Base-by-base conservation (phyloP, 2,329 filamentous ascomycete species). In the Arthrobotrys iridis region DNA sequence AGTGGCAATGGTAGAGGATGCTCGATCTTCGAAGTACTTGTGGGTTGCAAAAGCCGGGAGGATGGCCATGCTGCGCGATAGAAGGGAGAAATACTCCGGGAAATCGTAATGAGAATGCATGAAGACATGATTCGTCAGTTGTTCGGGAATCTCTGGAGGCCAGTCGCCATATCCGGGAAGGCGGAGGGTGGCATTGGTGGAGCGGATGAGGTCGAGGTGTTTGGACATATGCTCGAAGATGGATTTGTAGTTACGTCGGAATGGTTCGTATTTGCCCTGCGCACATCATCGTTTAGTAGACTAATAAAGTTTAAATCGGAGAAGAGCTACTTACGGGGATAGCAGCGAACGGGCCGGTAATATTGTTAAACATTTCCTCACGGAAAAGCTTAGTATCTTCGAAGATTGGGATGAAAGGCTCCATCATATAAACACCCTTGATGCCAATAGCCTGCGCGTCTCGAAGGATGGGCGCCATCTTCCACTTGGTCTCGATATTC, bases 221-320 rank as follows among this genome's bases (percentile, higher is more conserved):
- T 67, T 26, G 24, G 41, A 58, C 18, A 80, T 77, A n/a, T 77
- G 77, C 5, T 76, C 55, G 58, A 81, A 80, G 33, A 79, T 78
- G 43, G 60, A 58, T 10, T 68, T 71, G 66, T 80, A 81, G 50
- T 81, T 77, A 24, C 80, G 76, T 15, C 80, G 71, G 30, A 75
- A 65, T 3, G 78, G 73, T 43, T 81, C 80, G 50, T 80, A 81
- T 67, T 80, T 76, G 10, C 80, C 80, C 72, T 81, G 75, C 77
- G 63, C n/a, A 59, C 28, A 77, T 60, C 78, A 78, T n/a, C 60
- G 11, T 4, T 48, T 18, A 15, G 22, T 24, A 52, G 15, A 33
- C 1, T 24, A 43, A 33, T 22, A 48, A 18, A 6, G 2, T 45
- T 45, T 20, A 18, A 11, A n/a, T 18, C 15, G 15, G 18, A 3